Base-by-base conservation (phyloP, 306 rosid genomes). In the Citrullus colocynthis region DNA sequence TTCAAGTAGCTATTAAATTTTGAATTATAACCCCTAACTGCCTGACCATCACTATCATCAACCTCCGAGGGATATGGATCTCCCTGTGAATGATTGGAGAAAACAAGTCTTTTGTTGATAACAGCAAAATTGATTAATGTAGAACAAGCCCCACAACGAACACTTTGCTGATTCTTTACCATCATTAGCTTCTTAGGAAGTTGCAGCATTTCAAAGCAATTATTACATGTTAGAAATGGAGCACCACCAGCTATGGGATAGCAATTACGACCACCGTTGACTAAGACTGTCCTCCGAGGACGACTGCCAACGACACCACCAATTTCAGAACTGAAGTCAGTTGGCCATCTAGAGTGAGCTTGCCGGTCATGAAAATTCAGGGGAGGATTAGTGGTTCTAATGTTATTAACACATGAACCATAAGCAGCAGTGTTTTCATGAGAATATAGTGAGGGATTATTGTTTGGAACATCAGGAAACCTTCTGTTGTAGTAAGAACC, bases 191-290 rank as follows among this genome's bases (percentile, higher is more conserved):
- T 91, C 82, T 84, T 92, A 81, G 99, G 93, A 58, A 96, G 92
- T 83, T 90, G 91, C 76, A 96, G 86, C 80, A 96, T 73, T 84
- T 89, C 97, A 81, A 85, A 92, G 88, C 99, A 96, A 81, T 83
- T 91, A 78, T 78, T 75, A 70, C 99, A 96, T 14, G 97, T 81
- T 54, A 96, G 78, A 85, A 96, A 96, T 42, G 99, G 99, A 75
- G 99, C 91, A 78, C 98, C 99, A 55, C 96, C 93, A 18, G 92
- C 90, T 52, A 96, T 66, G 66, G 99, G 98, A 74, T 75, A 85
- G 78, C 89, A 88, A 51, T 70, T 91, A 59, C 80, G 84, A 32
- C 83, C 80, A 80, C 88, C 84, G 78, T 81, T 77, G 28, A 86
- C 79, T 44, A 87, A 78, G 83, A 80, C 81, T 30, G 79, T 85